Evolutionary conservation across 2,329 filamentous ascomycete genomes (phyloP).

Genomic region (Cytospora schulzeri): DNA sequence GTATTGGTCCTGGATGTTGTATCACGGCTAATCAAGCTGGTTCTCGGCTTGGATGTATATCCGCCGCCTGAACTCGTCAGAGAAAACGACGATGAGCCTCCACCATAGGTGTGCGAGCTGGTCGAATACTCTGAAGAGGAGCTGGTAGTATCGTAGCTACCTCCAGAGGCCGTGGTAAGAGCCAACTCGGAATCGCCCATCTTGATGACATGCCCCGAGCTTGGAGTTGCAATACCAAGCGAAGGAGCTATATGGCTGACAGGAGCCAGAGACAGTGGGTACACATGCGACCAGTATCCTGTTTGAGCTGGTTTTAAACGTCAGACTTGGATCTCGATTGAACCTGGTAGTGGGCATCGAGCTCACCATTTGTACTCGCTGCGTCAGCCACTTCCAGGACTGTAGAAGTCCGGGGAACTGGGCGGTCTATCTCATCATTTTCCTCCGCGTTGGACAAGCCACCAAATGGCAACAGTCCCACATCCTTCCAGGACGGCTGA

Average conservation of each 20-base stretch:
- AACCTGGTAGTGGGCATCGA: neutral
- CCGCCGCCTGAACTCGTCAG: neutral
- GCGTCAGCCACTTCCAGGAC: neutral
- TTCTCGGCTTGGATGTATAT: neutral
- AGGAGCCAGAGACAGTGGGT: neutral
- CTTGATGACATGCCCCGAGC: neutral
- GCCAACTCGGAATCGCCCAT: neutral
- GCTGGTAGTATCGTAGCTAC: neutral
- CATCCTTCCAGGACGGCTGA: neutral
- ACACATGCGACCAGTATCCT: neutral
- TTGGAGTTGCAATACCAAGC: neutral
- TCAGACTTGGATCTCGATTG: neutral
- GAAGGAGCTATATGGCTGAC: neutral
- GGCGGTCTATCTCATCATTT: neutral
- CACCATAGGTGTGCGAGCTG: neutral
- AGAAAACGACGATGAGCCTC: neutral
- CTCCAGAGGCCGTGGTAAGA: neutral
- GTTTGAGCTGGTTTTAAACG: neutral
- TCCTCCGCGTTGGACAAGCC: neutral
- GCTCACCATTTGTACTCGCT: neutral
- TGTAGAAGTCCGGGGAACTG: neutral
- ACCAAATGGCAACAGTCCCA: neutral
- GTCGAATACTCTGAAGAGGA: neutral
- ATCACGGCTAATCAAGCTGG: neutral
- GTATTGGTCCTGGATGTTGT: neutral